Evolutionary conservation across 1,139 yeast species (phyloP).

Genomic region (Pneumocystis sp.): DNA sequence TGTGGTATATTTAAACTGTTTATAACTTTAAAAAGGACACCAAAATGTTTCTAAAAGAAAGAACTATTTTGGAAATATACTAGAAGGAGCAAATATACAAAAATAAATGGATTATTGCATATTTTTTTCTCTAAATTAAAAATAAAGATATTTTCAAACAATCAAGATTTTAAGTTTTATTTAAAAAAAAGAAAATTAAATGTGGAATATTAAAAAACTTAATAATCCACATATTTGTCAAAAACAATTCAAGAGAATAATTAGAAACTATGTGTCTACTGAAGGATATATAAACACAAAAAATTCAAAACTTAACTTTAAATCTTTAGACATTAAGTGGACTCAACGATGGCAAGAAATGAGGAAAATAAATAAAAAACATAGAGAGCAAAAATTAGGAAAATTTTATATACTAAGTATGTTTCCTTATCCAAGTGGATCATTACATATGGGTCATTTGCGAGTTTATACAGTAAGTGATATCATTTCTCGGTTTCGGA

Average conservation of each 20-base stretch:
- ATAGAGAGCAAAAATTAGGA: not conserved
- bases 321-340: conserved; percentile 1
- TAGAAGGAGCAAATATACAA: not conserved
- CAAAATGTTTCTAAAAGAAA: too few species aligned
- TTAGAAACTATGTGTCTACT: not conserved
- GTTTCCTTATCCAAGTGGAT: conserved; percentile 96
- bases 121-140: not conserved
- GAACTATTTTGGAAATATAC: too few species aligned
- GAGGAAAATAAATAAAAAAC: not conserved
- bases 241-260: not conserved
- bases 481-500: conserved; percentile 58
- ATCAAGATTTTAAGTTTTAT: not conserved
- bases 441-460: conserved; percentile 81
- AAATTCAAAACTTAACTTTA: not conserved
- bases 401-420: conserved; percentile 60
- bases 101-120: not conserved
- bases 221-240: not conserved
- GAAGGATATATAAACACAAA: not conserved
- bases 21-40: too few species aligned
- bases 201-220: not conserved
- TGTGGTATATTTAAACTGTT: too few species aligned
- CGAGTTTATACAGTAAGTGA: conserved; percentile 87
- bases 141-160: not conserved
- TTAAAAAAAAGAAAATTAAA: not conserved
- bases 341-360: not conserved